These are phyloP conservation scores for Camelina hispida DNA, from an alignment of 345 rosid genomes.

Conservation along the genomic window DNA sequence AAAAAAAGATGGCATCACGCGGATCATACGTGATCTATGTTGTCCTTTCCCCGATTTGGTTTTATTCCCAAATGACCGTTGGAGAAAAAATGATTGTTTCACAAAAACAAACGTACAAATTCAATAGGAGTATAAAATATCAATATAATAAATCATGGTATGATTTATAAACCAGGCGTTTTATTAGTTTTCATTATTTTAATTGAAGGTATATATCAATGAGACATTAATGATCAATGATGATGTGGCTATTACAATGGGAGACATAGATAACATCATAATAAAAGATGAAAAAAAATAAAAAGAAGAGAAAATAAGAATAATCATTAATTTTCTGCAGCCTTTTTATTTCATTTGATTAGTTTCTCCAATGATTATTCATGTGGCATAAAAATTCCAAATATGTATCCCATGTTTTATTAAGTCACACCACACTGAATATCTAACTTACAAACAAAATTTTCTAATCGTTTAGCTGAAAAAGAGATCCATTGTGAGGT, in stretches of 20 bases:
- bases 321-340: slow-evolving; percentile 19
- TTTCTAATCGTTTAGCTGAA: neutral
- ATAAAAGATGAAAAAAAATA: neutral
- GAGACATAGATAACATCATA: slow-evolving; percentile 25
- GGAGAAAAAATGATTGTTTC: neutral
- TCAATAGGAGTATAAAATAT: too few species aligned
- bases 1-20: slow-evolving; percentile 2
- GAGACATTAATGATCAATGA: slow-evolving; percentile 35
- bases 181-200: slow-evolving; percentile 14
- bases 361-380: slow-evolving; percentile 29
- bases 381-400: slow-evolving; percentile 24
- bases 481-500: neutral
- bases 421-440: neutral
- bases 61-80: slow-evolving; percentile 29
- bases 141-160: too few species aligned
- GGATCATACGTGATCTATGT: slow-evolving; percentile 29
- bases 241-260: slow-evolving; percentile 33
- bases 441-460: neutral
- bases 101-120: neutral
- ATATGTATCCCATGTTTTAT: slow-evolving; percentile 5
- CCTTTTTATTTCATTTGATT: slow-evolving; percentile 31
- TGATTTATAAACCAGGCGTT: neutral
- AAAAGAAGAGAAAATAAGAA: neutral
- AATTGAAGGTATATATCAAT: slow-evolving; percentile 8
- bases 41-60: slow-evolving; percentile 19